These are phyloP conservation scores for Scutellaria minor DNA, from an alignment of 257 asterid genomes.

Conservation along the genomic window DNA sequence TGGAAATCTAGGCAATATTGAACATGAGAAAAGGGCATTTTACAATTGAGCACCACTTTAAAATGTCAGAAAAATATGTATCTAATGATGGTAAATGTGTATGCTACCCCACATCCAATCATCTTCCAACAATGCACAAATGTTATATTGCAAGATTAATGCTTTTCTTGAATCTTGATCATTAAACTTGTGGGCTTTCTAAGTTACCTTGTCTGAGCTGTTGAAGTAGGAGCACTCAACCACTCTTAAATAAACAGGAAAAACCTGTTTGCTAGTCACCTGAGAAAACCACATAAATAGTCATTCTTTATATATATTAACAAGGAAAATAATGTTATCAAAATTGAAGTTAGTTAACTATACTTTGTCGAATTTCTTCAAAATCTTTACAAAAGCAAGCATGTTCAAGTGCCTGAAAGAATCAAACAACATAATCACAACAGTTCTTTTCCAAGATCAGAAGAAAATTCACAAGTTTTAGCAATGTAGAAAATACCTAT, in stretches of 20 bases:
- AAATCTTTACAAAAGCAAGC: slow-evolving; percentile 91
- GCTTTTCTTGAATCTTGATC: slow-evolving; percentile 17
- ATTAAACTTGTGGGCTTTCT: slow-evolving; percentile 18
- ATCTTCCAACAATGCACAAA: slow-evolving; percentile 43
- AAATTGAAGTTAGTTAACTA: background rate
- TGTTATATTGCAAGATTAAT: background rate
- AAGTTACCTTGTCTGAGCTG: slow-evolving; percentile 89
- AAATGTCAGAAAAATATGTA: slow-evolving; percentile 42
- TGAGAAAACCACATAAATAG: slow-evolving; percentile 32
- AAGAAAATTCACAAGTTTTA: slow-evolving; percentile 1
- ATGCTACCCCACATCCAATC: slow-evolving; percentile 49
- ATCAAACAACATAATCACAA: background rate
- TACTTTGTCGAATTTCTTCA: slow-evolving; percentile 97
- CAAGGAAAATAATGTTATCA: background rate
- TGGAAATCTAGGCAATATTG: slow-evolving; percentile 44
- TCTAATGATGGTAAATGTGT: slow-evolving; percentile 36
- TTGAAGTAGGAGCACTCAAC: slow-evolving; percentile 94
- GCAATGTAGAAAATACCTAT: slow-evolving; percentile 53
- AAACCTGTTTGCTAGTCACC: slow-evolving; percentile 91
- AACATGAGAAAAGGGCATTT: slow-evolving; percentile 28
- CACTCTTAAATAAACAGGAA: slow-evolving; percentile 86
- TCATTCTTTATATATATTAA: background rate
- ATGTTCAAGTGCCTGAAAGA: slow-evolving; percentile 84
- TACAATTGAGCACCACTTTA: slow-evolving; percentile 43
- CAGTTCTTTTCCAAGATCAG: background rate